A percentile compares a stretch with the other conserved stretches of the same genome.
Conservation (phyloP, 163 green algal genomes). For the Chlamydomonas reinhardtii region DNA sequence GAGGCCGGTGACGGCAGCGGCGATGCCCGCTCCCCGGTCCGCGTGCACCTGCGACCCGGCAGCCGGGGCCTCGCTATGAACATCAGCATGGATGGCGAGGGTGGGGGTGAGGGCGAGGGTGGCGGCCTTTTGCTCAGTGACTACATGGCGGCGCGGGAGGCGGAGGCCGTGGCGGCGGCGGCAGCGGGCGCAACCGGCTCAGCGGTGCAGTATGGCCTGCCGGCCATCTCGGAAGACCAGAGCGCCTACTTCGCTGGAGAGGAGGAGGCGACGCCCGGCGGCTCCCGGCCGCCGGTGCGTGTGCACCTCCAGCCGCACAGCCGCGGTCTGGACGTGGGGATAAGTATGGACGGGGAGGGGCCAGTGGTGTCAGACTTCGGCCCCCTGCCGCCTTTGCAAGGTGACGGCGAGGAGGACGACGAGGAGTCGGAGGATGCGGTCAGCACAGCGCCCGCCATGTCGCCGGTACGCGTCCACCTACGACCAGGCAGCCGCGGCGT, state of each 20-base stretch:
- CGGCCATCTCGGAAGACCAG: conserved; percentile 9
- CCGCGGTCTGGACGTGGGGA: neutral
- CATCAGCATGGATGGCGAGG: conserved; percentile 29
- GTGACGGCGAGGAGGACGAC: neutral
- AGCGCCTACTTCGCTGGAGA: neutral
- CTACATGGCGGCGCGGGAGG: too few species aligned
- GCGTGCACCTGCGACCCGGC: conserved; percentile 10
- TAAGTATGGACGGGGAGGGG: conserved; percentile 7
- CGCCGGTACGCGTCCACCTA: neutral
- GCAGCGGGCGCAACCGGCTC: too few species aligned
- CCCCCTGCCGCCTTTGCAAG: too few species aligned
- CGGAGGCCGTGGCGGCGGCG: too few species aligned
- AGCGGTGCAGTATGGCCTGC: neutral
- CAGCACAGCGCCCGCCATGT: too few species aligned
- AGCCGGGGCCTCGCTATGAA: conserved; percentile 7
- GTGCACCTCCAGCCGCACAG: conserved; percentile 21
- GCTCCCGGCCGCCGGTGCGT: conserved; percentile 10
- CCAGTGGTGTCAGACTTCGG: neutral
- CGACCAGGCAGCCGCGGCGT: neutral
- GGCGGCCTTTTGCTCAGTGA: too few species aligned
- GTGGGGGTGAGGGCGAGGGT: neutral
- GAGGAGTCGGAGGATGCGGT: neutral
- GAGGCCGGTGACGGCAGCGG: neutral
- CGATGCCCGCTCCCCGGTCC: neutral
- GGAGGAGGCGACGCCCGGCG: neutral